A percentile compares a stretch with the other conserved stretches of the same genome.
These are phyloP conservation scores for Rhinocladiella mackenziei DNA, from an alignment of 2,329 filamentous ascomycete species.

Conservation along the genomic window DNA sequence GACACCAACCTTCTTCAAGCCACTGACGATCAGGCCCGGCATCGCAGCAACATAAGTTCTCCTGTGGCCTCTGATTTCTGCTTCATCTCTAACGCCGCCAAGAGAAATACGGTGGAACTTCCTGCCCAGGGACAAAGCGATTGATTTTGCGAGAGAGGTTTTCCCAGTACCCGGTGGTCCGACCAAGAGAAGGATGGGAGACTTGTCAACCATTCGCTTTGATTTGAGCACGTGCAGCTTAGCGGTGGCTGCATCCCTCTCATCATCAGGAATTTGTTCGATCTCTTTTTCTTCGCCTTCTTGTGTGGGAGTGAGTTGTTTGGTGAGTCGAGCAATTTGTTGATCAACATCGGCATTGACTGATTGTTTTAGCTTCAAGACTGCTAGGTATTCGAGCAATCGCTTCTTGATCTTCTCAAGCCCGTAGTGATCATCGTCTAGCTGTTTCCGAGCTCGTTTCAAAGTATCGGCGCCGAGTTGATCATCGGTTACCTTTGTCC, in stretches of 20 bases:
- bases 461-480: conserved; percentile 78
- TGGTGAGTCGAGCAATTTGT: conserved; percentile 60
- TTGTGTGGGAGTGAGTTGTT: conserved; percentile 38
- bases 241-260: conserved; percentile 48
- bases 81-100: conserved; percentile 91
- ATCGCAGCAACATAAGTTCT: conserved; percentile 98
- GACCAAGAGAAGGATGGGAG: conserved; percentile 87
- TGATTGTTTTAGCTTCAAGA: conserved; percentile 90
- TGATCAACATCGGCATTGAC: conserved; percentile 78
- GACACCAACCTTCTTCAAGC: conserved; percentile 90
- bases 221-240: conserved; percentile 73
- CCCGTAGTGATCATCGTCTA: conserved; percentile 95
- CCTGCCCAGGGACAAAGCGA: conserved; percentile 84
- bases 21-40: conserved; percentile 91
- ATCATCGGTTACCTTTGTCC: conserved; percentile 80
- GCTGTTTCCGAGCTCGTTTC: conserved; percentile 73
- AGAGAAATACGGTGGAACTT: conserved; percentile 98
- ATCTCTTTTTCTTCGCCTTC: conserved; percentile 34
- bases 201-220: conserved; percentile 88
- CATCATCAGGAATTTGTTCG: conserved; percentile 51
- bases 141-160: conserved; percentile 88
- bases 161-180: conserved; percentile 94
- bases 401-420: conserved; percentile 97
- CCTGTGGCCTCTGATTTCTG: conserved; percentile 91
- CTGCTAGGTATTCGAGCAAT: conserved; percentile 88